Base-by-base conservation (phyloP, 306 rosid species). In the Purshia tridentata region DNA sequence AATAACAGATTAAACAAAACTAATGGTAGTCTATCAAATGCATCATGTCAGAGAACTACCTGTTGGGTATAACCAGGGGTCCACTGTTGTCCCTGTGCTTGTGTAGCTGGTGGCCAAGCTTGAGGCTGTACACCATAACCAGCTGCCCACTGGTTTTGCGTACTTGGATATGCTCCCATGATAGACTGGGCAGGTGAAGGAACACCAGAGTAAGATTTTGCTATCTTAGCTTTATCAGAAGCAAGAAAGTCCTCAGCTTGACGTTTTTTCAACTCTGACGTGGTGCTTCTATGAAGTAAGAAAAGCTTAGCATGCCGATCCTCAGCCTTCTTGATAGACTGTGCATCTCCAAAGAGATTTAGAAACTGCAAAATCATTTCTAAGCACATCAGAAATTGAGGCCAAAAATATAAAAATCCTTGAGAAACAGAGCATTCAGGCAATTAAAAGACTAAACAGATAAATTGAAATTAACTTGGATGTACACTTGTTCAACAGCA, bases 51-150 rank as follows among this genome's bases (percentile, higher is more conserved):
- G 29, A 54, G 72, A 64, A 62, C 41, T 76, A 95, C 99, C 96
- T 84, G 91, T 77, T 88, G 99, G 50, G 93, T 54, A 83, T 95
- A 95, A 66, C 92, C 93, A 74, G 99, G 89, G 54, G 90, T 57
- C 99, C 99, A 95, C 75, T 95, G 99, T 77, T 95, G 98, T 54
- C 92, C 98, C 83, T 86, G 99, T 65, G 93, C 86, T 84, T 88
- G 99, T 46, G 96, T 73, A 61, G 74, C 88, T 8, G 96, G 88
- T 48, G 99, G 99, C 99, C 99, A 95, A 66, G 96, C 84, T 88
- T 95, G 99, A 56, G 92, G 96, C 74, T 92, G 98, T 65, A 37
- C 85, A 45, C 95, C 91, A 81, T 93, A 91, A 81, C 86, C 79
- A 55, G 93, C 76, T 67, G 94, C 73, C 98, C 99, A 95, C 77